These are phyloP conservation scores for Suillus clintonianus DNA, from an alignment of 768 basidiomycete genomes.

Conservation along the genomic window DNA sequence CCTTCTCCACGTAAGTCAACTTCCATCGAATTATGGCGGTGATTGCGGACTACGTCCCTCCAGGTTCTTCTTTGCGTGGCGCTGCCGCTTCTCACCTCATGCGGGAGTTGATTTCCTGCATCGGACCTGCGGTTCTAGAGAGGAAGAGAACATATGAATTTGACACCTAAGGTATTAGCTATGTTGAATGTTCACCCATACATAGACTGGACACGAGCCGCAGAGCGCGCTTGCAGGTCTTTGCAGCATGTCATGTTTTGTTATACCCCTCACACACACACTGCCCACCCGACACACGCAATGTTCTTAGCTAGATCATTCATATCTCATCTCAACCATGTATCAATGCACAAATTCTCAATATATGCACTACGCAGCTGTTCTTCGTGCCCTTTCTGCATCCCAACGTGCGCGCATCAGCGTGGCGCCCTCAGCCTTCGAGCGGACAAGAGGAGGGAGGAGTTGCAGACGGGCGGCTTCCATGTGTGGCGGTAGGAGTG, in stretches of 20 bases:
- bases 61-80: not conserved
- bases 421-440: conserved; percentile 67
- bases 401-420: conserved; percentile 79
- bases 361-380: conserved; percentile 13
- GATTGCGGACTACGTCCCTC: not conserved
- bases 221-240: not conserved
- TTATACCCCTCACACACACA: conserved; percentile 15
- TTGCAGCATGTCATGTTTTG: conserved; percentile 18
- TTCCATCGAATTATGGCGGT: not conserved
- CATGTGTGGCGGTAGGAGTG: conserved; percentile 54
- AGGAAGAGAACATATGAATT: not conserved
- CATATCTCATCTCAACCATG: conserved; percentile 12
- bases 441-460: conserved; percentile 55
- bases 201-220: not conserved
- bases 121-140: not conserved
- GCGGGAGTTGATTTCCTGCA: not conserved
- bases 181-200: not conserved
- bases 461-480: conserved; percentile 66
- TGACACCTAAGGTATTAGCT: not conserved
- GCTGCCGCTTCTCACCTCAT: not conserved
- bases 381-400: conserved; percentile 48
- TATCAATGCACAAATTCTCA: conserved; percentile 11
- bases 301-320: conserved; percentile 4
- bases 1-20: not conserved
- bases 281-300: conserved; percentile 10